Base-by-base conservation (phyloP, 2,329 filamentous ascomycete species). In the Westerdykella ornata region DNA sequence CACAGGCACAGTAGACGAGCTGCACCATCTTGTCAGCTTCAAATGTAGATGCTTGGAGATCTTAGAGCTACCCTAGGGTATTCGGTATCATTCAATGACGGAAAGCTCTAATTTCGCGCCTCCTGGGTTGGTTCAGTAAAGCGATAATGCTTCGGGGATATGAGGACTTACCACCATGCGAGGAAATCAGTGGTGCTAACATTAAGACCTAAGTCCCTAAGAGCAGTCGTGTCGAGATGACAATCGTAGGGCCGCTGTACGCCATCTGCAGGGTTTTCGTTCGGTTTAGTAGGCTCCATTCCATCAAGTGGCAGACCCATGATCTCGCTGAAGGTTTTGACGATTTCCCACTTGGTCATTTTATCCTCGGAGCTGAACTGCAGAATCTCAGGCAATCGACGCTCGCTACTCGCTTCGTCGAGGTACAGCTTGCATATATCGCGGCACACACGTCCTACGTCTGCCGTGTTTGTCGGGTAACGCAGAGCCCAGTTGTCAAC, bases 271-370 rank as follows among this genome's bases (percentile, higher is more conserved):
- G 86, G 82, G 29, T 84, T 84, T 17, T 80, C 76, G 55, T 87
- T 83, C 8, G 83, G 65, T 37, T 50, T 60, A 29, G 45, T 59
- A 3, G 60, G 71, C 54, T 78, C 73, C 64, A 95, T 82, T 6
- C 77, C 76, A 35, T 80, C 77, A 15, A 83, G 72, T 9, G 84
- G 75, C 41, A 94, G 61, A 0, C 83, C 86, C 75, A 94, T 81
- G 44, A 94, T 86, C 44, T 88, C 80, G 3, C 80, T 84, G 58
- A 95, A 82, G 8, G 76, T 69, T 67, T 86, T 71, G 62, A 85
- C 89, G 42, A 96, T 94, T 63, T 90, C 81, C 64, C 89, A 94
- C 70, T 95, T 95, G 0, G 88, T 95, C 72, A 82, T 85, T 50
- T 74, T 78, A 53, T 94, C 85, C 66, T 95, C 87, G 35, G 86